Conservation (phyloP, 164 flowering plant genomes). For the grape (Vitis vinifera) region DNA sequence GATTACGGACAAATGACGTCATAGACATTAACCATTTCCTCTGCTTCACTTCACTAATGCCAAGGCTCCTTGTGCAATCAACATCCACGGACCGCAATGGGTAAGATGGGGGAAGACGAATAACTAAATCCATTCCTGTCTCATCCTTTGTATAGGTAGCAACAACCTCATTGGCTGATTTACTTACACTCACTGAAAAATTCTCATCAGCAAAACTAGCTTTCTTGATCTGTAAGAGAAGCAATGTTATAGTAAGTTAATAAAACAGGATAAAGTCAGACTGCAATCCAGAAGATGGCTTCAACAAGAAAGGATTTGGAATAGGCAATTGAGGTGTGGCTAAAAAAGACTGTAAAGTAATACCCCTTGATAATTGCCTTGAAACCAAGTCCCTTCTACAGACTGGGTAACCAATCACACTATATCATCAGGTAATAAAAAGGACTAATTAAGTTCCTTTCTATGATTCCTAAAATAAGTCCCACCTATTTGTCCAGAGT, state of each 20-base stretch:
- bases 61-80: constrained; percentile 82
- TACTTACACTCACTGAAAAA: constrained; percentile 82
- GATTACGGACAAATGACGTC: constrained; percentile 86
- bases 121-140: constrained; percentile 91
- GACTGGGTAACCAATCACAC: no score
- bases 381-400: no score
- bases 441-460: no score
- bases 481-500: not conserved
- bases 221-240: constrained; percentile 72
- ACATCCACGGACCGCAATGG: constrained; percentile 90
- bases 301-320: not conserved
- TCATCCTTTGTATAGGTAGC: constrained; percentile 98
- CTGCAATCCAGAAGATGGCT: not conserved
- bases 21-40: constrained; percentile 95
- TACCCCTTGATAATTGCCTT: no score
- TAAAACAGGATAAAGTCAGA: not conserved
- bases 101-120: constrained; percentile 86
- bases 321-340: not conserved
- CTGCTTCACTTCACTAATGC: constrained; percentile 87
- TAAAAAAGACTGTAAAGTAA: no score
- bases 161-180: constrained; percentile 83
- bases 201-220: constrained; percentile 71
- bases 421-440: no score
- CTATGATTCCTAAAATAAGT: not conserved
- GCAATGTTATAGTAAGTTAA: not conserved